Base-by-base conservation (phyloP, 139 green algal genomes). In the Mesotaenium endlicherianum region DNA sequence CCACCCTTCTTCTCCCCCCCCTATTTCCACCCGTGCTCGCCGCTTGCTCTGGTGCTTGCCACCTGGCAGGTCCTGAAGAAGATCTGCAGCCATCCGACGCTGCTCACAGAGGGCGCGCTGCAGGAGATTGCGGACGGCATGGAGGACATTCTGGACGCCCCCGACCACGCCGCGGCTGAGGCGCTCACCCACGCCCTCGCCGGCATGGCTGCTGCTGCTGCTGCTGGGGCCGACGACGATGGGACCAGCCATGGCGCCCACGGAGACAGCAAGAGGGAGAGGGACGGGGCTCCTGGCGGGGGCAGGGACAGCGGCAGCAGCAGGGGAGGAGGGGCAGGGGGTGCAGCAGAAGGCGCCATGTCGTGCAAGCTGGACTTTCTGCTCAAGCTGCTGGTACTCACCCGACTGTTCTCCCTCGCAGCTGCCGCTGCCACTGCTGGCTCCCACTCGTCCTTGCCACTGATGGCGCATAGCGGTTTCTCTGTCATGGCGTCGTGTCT, bases 1-100 rank as follows among this genome's bases (percentile, higher is more conserved):
- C 31, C 26, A 31, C 5, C 16, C 47, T 20, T 50, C 8, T 31
- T 26, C 34, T n/a, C 31, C 31, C 31, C 20, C 4, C 34, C 16
- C 17, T n/a, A 11, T 5, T 42, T 17, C 41, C 71, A 5, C 36
- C n/a, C n/a, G n/a, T n/a, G n/a, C n/a, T n/a, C n/a, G n/a, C n/a
- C n/a, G n/a, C n/a, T n/a, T n/a, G n/a, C n/a, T n/a, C n/a, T n/a
- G n/a, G n/a, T n/a, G n/a, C n/a, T n/a, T n/a, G n/a, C n/a, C n/a
- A n/a, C n/a, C 11, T 72, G 8, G 0, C 39, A 82, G 41, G 70
- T 88, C 30, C 77, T 93, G 53, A 92, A 92, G 57, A 91, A 92
- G 77, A 93, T 98, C 5, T 99, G 96, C 86, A 92, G 97, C 82
- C 95, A 99, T 82, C 95, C 95, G 0, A 91, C 89, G 26, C 89